Conservation (phyloP, 768 basidiomycete genomes). For the Hebeloma cylindrosporum region DNA sequence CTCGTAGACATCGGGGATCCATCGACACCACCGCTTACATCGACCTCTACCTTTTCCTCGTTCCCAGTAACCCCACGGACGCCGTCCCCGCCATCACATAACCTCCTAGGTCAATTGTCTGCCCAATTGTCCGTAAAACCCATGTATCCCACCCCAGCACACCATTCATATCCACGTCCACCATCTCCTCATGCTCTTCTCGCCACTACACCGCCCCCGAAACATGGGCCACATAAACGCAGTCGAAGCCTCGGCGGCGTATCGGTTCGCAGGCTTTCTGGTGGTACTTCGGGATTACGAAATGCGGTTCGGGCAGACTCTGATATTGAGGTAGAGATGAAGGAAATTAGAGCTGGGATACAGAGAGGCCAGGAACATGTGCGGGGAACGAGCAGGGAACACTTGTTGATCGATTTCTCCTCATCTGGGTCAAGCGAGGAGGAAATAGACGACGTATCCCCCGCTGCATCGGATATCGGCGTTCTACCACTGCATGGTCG, state of each 20-base stretch:
- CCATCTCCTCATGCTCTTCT: constrained; percentile 23
- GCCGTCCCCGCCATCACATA: constrained; percentile 13
- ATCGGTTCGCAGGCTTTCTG: constrained; percentile 24
- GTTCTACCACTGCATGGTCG: constrained; percentile 7
- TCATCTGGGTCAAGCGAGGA: constrained; percentile 19
- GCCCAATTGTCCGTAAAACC: constrained; percentile 1
- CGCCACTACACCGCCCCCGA: constrained; percentile 24
- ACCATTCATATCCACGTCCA: constrained; percentile 15
- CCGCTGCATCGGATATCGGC: constrained; percentile 23
- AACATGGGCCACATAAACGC: constrained; percentile 19
- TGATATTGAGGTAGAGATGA: too few relatives aligned
- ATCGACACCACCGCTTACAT: constrained; percentile 11
- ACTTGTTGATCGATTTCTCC: constrained; percentile 26
- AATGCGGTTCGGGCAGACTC: too few relatives aligned
- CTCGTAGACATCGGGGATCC: constrained; percentile 17
- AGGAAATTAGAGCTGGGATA: constrained; percentile 6
- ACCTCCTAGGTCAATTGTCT: too few relatives aligned
- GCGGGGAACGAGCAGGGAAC: constrained; percentile 16
- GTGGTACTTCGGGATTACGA: constrained; percentile 20
- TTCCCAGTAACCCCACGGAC: constrained; percentile 12
- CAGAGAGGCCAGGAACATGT: constrained; percentile 7
- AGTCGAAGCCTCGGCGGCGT: constrained; percentile 28
- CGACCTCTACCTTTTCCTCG: constrained; percentile 4
- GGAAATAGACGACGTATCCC: constrained; percentile 15
- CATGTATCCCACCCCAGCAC: constrained; percentile 5